These are phyloP conservation scores for Papiliotrema nemorosa DNA, from an alignment of 1,284 basidiomycete genomes.

Conservation along the genomic window DNA sequence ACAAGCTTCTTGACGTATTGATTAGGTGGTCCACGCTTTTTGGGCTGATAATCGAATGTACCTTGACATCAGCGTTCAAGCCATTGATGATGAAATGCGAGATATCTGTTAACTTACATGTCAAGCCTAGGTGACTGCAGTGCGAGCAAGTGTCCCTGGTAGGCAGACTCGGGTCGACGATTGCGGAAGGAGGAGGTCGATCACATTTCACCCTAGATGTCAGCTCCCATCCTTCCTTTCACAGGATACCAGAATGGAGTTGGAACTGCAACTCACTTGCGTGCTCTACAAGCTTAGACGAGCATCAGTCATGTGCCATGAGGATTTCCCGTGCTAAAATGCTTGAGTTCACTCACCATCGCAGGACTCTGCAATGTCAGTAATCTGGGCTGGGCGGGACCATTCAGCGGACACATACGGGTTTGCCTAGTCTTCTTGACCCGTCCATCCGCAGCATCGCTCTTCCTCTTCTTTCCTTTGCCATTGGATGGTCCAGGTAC, in stretches of 20 bases:
- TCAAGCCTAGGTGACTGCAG: slow-evolving; percentile 72
- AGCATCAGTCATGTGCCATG: not conserved
- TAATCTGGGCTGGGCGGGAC: not conserved
- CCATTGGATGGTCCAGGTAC: not conserved
- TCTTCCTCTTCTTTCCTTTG: slow-evolving; percentile 1
- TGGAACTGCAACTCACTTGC: slow-evolving; percentile 43
- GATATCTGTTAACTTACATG: slow-evolving; percentile 60
- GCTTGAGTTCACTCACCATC: slow-evolving; percentile 31
- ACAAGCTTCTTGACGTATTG: slow-evolving; percentile 54
- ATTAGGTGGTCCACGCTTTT: slow-evolving; percentile 84
- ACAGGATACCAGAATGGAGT: too few species aligned
- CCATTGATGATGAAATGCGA: too few species aligned
- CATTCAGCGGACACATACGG: slow-evolving; percentile 33
- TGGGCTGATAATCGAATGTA: slow-evolving; percentile 85
- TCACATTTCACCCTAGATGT: slow-evolving; percentile 42
- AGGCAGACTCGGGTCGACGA: slow-evolving; percentile 5
- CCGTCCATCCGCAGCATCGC: not conserved
- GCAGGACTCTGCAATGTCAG: slow-evolving; percentile 29
- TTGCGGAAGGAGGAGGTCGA: slow-evolving; percentile 33
- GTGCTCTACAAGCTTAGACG: slow-evolving; percentile 37
- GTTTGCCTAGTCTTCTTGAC: slow-evolving; percentile 45
- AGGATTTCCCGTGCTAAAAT: not conserved
- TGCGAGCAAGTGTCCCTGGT: slow-evolving; percentile 52
- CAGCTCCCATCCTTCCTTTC: not conserved
- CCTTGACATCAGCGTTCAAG: slow-evolving; percentile 17